Base-by-base conservation (phyloP, 176 grass and related monocot genomes). In the Typha latifolia region DNA sequence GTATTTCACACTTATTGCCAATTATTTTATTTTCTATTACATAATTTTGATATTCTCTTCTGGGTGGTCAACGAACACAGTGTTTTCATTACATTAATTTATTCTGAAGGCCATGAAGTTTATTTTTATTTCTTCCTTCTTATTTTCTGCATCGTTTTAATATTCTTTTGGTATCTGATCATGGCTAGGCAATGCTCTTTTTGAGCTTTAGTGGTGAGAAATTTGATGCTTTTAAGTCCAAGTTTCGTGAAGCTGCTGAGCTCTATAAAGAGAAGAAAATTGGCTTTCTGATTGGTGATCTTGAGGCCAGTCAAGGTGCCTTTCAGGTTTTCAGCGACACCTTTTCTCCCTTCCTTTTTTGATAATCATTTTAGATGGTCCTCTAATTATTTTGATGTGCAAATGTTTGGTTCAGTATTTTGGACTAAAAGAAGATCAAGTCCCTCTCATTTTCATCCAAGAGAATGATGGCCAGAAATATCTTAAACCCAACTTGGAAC, bases 271-370 rank as follows among this genome's bases (percentile, higher is more conserved):
- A 48, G 70, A 87, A 99, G 72, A 85, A 82, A 32, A 67, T 99
- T 27, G 87, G 72, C 67, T 99, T 99, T 83, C 84, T 99, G 52
- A 90, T 99, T 51, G 94, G 89, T 70, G 85, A 93, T 79, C 18
- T 90, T 77, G 89, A 99, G 51, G 73, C 83, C 8, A 87, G 89
- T 81, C 75, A 90, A 67, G 81, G 78, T 43, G 94, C 89, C 47
- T 93, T 99, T 48, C 81, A 99, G 94, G 94, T 99, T 52, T 3
- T 34, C 82, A 68, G 74, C 24, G 69, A 34, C 14, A 29, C 61
- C 16, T 47, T 79, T 71, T 9, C 3, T 53, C 22, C 14, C 51
- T 53, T 59, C 3, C 22, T 56, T 15, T 61, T 24, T 48, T n/a
- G 31, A 75, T 62, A 34, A 23, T 18, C 21, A 48, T 66, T 14